Conservation (phyloP, 1,139 yeast genomes). For the Pichia inconspicua region DNA sequence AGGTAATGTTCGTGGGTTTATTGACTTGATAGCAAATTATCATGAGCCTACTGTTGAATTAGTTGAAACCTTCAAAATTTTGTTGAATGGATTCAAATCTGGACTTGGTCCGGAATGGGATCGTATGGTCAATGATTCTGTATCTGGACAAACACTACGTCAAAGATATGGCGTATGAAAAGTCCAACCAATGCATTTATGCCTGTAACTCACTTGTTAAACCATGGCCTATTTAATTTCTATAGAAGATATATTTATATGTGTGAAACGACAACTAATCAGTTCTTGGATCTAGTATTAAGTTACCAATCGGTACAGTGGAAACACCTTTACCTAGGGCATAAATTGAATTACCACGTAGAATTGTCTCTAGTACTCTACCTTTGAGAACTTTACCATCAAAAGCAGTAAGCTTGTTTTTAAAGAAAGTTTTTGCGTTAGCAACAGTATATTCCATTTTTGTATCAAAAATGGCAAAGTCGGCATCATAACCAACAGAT, state of each 20-base stretch:
- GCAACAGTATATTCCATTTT: constrained; percentile 45
- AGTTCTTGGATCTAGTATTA: constrained; percentile 50
- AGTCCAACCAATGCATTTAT: background rate
- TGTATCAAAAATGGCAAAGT: constrained; percentile 74
- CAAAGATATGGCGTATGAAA: constrained; percentile 22
- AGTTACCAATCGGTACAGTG: constrained; percentile 46
- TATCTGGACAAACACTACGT: constrained; percentile 15
- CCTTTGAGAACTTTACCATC: constrained; percentile 65
- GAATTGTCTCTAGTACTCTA: constrained; percentile 65
- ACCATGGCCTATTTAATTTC: background rate
- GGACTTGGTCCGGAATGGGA: constrained; percentile 38
- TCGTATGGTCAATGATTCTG: constrained; percentile 6
- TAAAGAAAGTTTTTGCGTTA: constrained; percentile 59
- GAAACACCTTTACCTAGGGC: constrained; percentile 51
- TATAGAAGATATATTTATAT: background rate
- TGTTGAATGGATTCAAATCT: constrained; percentile 40
- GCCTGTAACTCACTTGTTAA: background rate
- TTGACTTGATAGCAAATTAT: constrained; percentile 61
- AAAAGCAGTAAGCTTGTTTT: constrained; percentile 83
- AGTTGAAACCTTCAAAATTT: constrained; percentile 36
- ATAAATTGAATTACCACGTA: constrained; percentile 67
- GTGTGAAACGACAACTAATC: constrained; percentile 3
- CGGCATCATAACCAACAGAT: constrained; percentile 75
- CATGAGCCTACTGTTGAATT: constrained; percentile 42
- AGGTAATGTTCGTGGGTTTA: constrained; percentile 44